These are phyloP conservation scores for Pleodorina starrii DNA, from an alignment of 139 green algal genomes.

Conservation along the genomic window DNA sequence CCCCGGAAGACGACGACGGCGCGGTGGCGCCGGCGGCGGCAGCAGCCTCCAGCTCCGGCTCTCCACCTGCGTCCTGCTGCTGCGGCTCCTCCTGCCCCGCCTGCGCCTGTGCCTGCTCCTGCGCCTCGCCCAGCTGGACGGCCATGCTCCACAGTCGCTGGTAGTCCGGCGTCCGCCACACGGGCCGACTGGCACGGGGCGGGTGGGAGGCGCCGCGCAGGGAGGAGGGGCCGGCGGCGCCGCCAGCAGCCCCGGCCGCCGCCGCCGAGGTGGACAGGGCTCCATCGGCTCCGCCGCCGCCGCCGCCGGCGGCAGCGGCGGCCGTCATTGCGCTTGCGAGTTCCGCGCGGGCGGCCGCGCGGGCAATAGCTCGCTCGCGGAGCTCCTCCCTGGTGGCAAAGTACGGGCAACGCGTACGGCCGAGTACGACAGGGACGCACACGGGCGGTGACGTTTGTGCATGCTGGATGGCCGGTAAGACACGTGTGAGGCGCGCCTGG, in stretches of 20 bases:
- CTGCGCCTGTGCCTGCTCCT: conserved; percentile 45
- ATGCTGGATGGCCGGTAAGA: too few species aligned
- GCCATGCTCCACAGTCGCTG: conserved; percentile 71
- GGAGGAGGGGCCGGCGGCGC: neutral
- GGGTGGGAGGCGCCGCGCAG: conserved; percentile 2
- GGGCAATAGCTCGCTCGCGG: conserved; percentile 48
- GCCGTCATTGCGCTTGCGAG: conserved; percentile 13
- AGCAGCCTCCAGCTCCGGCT: neutral
- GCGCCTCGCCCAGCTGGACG: conserved; percentile 62
- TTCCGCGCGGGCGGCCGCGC: conserved; percentile 49
- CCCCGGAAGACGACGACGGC: neutral
- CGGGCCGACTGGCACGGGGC: conserved; percentile 8
- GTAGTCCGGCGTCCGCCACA: conserved; percentile 75
- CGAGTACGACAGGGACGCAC: too few species aligned
- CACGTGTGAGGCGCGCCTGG: too few species aligned
- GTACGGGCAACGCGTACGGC: too few species aligned
- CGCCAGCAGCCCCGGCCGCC: neutral
- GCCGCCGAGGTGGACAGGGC: neutral
- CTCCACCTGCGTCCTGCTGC: neutral
- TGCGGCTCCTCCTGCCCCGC: neutral
- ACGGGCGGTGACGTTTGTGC: too few species aligned
- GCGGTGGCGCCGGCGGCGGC: neutral
- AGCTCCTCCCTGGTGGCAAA: conserved; percentile 57
- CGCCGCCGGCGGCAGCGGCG: neutral
- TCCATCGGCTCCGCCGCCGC: too few species aligned